Evolutionary conservation across 306 rosid species (phyloP).

Genomic region (Mimosa bimucronata): DNA sequence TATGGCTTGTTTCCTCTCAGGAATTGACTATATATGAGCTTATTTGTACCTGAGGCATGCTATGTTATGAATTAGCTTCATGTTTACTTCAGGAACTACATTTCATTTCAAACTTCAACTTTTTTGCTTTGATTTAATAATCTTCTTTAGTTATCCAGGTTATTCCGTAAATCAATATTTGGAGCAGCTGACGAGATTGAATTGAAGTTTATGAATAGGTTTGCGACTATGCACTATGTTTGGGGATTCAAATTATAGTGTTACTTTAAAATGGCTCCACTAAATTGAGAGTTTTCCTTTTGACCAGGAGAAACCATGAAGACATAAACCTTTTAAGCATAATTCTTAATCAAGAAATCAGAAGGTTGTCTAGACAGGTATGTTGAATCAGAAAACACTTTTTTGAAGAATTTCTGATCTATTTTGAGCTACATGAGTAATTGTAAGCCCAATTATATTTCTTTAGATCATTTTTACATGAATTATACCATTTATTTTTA

Average conservation of each 20-base stretch:
- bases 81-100: constrained; percentile 2
- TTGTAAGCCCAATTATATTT: not conserved
- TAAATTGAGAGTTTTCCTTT: constrained; percentile 18
- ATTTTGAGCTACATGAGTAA: not conserved
- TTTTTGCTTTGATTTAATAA: constrained; percentile 18
- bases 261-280: constrained; percentile 24
- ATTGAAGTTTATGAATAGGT: constrained; percentile 97
- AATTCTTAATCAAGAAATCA: constrained; percentile 91
- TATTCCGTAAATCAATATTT: constrained; percentile 89
- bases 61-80: constrained; percentile 26
- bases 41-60: not conserved
- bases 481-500: no score
- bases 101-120: not conserved
- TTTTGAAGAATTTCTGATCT: constrained; percentile 25
- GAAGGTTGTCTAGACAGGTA: constrained; percentile 89
- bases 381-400: constrained; percentile 33
- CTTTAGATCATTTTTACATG: no score
- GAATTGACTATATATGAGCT: constrained; percentile 6
- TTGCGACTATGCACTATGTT: constrained; percentile 35
- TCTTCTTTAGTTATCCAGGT: constrained; percentile 56
- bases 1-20: not conserved
- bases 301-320: constrained; percentile 83
- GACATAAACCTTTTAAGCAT: constrained; percentile 75
- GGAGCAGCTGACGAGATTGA: constrained; percentile 95
- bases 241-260: constrained; percentile 22